Percentiles rank a stretch among this genome's conserved stretches.
phyloP scores from a whole-genome alignment of 768 basidiomycete genomes.

The Auricularia auricula-judae region DNA sequence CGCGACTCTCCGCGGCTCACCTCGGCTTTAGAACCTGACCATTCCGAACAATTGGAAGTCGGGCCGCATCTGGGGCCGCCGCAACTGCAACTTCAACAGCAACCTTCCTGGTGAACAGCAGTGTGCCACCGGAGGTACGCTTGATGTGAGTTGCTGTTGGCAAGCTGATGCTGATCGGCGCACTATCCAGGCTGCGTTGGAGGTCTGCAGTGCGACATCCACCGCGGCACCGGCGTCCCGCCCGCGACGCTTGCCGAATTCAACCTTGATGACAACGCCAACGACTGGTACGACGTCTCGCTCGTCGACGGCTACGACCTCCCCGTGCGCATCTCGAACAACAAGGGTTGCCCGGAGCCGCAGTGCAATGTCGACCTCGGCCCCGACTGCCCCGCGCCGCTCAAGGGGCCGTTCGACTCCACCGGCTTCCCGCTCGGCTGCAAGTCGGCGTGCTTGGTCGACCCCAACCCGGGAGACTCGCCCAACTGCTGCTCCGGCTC shows the following conservation, averaged over 20 bases:
- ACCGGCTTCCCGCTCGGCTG: conserved; percentile 50
- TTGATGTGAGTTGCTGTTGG: conserved; percentile 7
- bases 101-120: conserved; percentile 17
- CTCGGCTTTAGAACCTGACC: conserved; percentile 16
- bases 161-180: conserved; percentile 11
- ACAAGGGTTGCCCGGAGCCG: conserved; percentile 40
- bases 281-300: conserved; percentile 55
- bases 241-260: conserved; percentile 64
- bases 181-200: conserved; percentile 15
- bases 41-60: conserved; percentile 17
- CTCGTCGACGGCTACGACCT: conserved; percentile 51
- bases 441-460: conserved; percentile 43
- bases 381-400: conserved; percentile 40
- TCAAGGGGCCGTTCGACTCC: conserved; percentile 43
- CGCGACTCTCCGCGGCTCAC: conserved; percentile 11
- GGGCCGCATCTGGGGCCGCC: conserved; percentile 17
- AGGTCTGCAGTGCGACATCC: conserved; percentile 20
- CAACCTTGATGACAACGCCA: conserved; percentile 23
- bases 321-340: conserved; percentile 47
- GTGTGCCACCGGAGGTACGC: conserved; percentile 31
- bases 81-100: conserved; percentile 14
- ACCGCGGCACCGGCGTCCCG: conserved; percentile 34
- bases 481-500: conserved; percentile 55
- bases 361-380: conserved; percentile 46
- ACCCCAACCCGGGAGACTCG: conserved; percentile 34